Evolutionary conservation across 495 filamentous ascomycete species (phyloP).

Genomic region (Haplographium delicatum): DNA sequence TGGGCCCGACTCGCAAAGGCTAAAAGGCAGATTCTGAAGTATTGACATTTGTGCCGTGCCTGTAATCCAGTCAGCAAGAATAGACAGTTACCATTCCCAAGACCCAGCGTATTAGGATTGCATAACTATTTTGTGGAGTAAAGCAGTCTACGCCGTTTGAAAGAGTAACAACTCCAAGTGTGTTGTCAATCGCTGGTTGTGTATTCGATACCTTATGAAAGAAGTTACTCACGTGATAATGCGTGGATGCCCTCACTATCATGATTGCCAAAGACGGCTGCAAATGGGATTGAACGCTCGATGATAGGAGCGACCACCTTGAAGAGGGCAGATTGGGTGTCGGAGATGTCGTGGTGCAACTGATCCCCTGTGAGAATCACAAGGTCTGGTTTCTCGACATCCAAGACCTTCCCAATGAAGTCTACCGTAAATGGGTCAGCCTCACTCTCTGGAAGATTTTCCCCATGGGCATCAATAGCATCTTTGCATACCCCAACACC

Average conservation of each 20-base stretch:
- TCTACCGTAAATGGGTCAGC: slow-evolving; percentile 88
- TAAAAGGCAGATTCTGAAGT: slow-evolving; percentile 29
- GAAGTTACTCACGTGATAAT: slow-evolving; percentile 63
- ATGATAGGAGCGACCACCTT: slow-evolving; percentile 64
- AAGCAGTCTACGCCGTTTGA: slow-evolving; percentile 16
- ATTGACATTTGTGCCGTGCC: slow-evolving; percentile 30
- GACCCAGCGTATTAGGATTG: slow-evolving; percentile 12
- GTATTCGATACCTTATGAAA: slow-evolving; percentile 18
- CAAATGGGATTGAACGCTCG: slow-evolving; percentile 83
- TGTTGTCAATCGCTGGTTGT: slow-evolving; percentile 56
- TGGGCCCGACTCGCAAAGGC: slow-evolving; percentile 33
- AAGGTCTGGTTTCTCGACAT: slow-evolving; percentile 87
- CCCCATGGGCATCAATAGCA: slow-evolving; percentile 41
- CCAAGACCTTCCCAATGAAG: slow-evolving; percentile 73
- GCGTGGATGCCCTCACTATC: slow-evolving; percentile 76
- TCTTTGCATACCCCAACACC: slow-evolving; percentile 82
- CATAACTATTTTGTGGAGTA: slow-evolving; percentile 19
- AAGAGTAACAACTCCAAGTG: slow-evolving; percentile 59
- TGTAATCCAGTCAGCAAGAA: slow-evolving; percentile 27
- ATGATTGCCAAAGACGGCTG: slow-evolving; percentile 94
- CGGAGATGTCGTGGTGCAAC: slow-evolving; percentile 78
- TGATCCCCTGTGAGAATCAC: slow-evolving; percentile 93
- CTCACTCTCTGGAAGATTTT: slow-evolving; percentile 53
- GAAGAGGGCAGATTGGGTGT: slow-evolving; percentile 37
- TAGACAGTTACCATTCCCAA: slow-evolving; percentile 13